Percentiles rank a stretch among this genome's conserved stretches.
These are phyloP conservation scores for Alternaria solani DNA, from an alignment of 2,329 filamentous ascomycete species.

Conservation along the genomic window DNA sequence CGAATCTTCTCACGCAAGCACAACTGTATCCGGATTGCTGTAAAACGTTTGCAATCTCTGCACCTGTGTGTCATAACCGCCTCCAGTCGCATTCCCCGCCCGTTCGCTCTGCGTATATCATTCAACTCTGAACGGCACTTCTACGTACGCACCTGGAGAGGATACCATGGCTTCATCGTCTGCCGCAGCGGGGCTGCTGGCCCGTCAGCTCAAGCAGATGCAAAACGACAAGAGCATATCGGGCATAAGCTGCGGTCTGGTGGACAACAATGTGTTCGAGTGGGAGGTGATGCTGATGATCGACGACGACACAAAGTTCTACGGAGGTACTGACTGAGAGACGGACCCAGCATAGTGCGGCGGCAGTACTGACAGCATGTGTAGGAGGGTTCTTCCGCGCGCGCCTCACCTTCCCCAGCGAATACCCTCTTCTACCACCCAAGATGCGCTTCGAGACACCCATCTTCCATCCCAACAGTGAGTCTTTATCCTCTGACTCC, in stretches of 20 bases:
- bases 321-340: constrained; percentile 71
- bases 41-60: constrained; percentile 1
- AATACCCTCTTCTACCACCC: constrained; percentile 95
- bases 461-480: constrained; percentile 97
- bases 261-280: constrained; percentile 88
- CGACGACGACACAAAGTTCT: constrained; percentile 89
- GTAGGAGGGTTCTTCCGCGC: constrained; percentile 90
- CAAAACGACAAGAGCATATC: constrained; percentile 89
- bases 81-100: constrained; percentile 1
- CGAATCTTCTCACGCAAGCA: neutral
- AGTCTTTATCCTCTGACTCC: constrained; percentile 19
- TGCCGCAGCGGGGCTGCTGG: constrained; percentile 76
- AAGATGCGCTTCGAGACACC: constrained; percentile 95
- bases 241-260: constrained; percentile 90
- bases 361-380: constrained; percentile 10
- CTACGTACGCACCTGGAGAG: constrained; percentile 5
- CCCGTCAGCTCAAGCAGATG: constrained; percentile 92
- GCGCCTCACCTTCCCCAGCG: constrained; percentile 91
- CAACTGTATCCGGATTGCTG: neutral
- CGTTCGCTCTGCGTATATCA: constrained; percentile 4
- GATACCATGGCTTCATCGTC: constrained; percentile 47
- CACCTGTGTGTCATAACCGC: neutral
- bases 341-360: neutral
- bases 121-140: constrained; percentile 16
- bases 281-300: constrained; percentile 99